Conservation (phyloP, 805 yeast species). For the Candida hungchunana region DNA sequence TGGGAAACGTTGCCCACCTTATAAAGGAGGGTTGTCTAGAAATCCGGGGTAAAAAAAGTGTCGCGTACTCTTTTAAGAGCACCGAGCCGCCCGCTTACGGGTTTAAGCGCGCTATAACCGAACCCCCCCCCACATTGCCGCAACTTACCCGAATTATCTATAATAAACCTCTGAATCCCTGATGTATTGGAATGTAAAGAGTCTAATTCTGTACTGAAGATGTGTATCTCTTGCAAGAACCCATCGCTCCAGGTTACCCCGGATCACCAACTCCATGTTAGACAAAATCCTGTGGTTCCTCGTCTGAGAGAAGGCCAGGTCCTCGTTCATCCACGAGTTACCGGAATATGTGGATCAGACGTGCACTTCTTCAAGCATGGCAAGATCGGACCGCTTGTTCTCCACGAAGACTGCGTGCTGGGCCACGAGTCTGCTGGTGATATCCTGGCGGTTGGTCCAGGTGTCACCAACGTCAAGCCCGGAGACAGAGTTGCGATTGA, state of each 20-base stretch:
- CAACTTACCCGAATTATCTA: too few species aligned
- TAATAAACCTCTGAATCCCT: too few species aligned
- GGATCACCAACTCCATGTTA: constrained; percentile 19
- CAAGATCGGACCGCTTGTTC: constrained; percentile 46
- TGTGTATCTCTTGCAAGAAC: constrained; percentile 7
- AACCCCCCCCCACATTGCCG: too few species aligned
- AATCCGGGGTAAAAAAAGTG: too few species aligned
- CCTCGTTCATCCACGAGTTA: constrained; percentile 36
- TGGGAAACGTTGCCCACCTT: too few species aligned
- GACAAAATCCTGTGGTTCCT: constrained; percentile 15
- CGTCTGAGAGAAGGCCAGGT: constrained; percentile 15
- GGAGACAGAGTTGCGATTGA: constrained; percentile 49
- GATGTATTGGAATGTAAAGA: too few species aligned
- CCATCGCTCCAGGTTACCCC: constrained; percentile 23
- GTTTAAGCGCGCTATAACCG: too few species aligned
- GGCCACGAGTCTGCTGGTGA: constrained; percentile 47
- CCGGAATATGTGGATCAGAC: constrained; percentile 77
- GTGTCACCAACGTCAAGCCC: constrained; percentile 39
- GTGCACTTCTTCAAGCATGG: constrained; percentile 67
- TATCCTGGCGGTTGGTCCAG: constrained; percentile 45
- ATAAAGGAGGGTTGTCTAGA: too few species aligned
- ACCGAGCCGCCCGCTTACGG: too few species aligned
- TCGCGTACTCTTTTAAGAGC: too few species aligned
- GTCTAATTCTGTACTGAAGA: too few species aligned
- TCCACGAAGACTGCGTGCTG: constrained; percentile 33